These are phyloP conservation scores for Martiniozyma asiatica DNA, from an alignment of 1,139 yeast genomes.

Conservation along the genomic window DNA sequence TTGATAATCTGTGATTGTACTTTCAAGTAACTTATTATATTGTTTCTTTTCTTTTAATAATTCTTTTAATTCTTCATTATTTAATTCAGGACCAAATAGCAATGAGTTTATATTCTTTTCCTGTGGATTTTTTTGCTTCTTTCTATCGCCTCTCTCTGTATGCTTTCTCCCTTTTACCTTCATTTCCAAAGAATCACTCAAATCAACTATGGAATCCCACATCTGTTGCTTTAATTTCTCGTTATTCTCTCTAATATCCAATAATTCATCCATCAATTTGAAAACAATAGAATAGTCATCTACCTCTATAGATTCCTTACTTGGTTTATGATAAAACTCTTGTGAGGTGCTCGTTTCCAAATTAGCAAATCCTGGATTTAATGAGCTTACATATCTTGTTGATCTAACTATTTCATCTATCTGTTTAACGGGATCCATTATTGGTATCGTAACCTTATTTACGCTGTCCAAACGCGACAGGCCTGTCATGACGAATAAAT, in stretches of 20 bases:
- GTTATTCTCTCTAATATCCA: conserved; percentile 12
- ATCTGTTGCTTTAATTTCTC: conserved; percentile 14
- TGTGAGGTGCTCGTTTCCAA: too few species aligned
- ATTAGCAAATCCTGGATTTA: too few species aligned
- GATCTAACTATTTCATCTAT: too few species aligned
- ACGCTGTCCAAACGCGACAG: conserved; percentile 98
- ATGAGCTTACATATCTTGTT: too few species aligned
- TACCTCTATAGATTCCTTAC: conserved; percentile 9
- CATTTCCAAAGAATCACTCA: too few species aligned
- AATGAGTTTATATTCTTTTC: too few species aligned
- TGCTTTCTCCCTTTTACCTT: background rate
- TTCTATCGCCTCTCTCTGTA: background rate
- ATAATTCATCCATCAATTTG: conserved; percentile 15
- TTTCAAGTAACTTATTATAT: conserved; percentile 15
- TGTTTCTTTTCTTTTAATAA: conserved; percentile 11
- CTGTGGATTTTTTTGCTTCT: background rate
- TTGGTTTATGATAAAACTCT: too few species aligned
- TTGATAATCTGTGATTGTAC: conserved; percentile 16
- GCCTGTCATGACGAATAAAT: conserved; percentile 54
- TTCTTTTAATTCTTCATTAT: conserved; percentile 5
- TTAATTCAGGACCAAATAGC: conserved; percentile 1
- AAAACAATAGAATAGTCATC: conserved; percentile 16
- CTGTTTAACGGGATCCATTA: too few species aligned
- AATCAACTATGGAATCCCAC: conserved; percentile 14
- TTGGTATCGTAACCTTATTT: too few species aligned